Evolutionary conservation across 1,139 yeast species (phyloP), one percentile per base, ranked within the genome.

Genomic region (Magnusiomyces ingens): DNA sequence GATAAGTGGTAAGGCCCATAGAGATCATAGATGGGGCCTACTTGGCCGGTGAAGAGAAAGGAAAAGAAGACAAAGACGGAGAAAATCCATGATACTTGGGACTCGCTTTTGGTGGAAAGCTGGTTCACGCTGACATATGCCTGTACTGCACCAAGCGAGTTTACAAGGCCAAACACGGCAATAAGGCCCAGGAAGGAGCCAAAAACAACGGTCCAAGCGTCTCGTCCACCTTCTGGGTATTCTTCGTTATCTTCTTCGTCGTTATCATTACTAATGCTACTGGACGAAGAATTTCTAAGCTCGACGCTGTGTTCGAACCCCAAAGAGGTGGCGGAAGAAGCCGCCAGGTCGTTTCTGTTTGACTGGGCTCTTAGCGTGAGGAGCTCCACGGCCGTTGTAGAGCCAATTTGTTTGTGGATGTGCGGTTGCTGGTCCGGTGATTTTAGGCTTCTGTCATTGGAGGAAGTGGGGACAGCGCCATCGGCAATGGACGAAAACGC

Each of bases 141-240:
- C 66, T 84, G 85, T 49, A 84, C 75, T 0, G 88, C 89, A 57
- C 93, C 93, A 35, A 81, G 68, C 0, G 87, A 73, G 62, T 85
- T 85, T 62, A 83, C 74, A 29, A 84, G 67, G 2, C 94, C 94
- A 64, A 84, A 82, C 19, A 75, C 79, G 2, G 83, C 79, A 11
- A 79, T 69, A 45, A 84, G 65, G 0, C 91, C 93, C 57, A 82
- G 63, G 58, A 82, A 82, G 0, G 85, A 76, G 0, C 91, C 91
- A 6, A 81, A 58, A 0, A 81, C 76, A 0, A 82, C 82, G 11
- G 73, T 54, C 70, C 81, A 77, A 0, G 87, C 86, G 49, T 68
- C 67, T 50, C 60, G 57, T 0, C 86, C 86, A 11, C 87, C 85
- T 55, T 81, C 85, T 0, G 82, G 82, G 61, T 77, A 78, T 11